phyloP scores from a whole-genome alignment of 78 protist species.

The Dictyostelium capitatum region DNA sequence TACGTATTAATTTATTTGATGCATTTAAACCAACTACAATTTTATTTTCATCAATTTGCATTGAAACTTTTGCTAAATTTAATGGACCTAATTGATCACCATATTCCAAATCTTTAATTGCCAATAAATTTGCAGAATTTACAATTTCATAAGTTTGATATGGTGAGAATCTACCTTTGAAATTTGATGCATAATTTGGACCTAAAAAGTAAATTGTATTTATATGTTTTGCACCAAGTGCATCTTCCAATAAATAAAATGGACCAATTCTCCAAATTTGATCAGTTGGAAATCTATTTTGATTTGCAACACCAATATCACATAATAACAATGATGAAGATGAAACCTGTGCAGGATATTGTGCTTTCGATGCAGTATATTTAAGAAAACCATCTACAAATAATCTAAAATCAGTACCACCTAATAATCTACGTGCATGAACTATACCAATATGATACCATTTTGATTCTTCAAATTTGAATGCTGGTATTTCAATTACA shows the following conservation, averaged over 20 bases:
- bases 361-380: constrained; percentile 51
- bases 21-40: constrained; percentile 65
- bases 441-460: constrained; percentile 82
- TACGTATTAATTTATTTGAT: constrained; percentile 12
- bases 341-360: constrained; percentile 48
- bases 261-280: constrained; percentile 80
- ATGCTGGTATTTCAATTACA: constrained; percentile 38
- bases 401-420: constrained; percentile 73
- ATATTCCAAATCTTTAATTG: constrained; percentile 65
- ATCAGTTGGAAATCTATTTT: constrained; percentile 18
- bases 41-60: constrained; percentile 66
- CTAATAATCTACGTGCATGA: constrained; percentile 54
- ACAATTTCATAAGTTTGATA: constrained; percentile 77
- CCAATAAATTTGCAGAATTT: constrained; percentile 31
- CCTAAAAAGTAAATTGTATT: constrained; percentile 71
- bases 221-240: constrained; percentile 58
- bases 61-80: constrained; percentile 58
- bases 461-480: constrained; percentile 27
- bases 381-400: constrained; percentile 67
- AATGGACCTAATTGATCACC: constrained; percentile 74
- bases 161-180: constrained; percentile 77
- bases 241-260: constrained; percentile 64
- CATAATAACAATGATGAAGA: constrained; percentile 4
- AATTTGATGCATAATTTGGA: constrained; percentile 73
- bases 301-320: constrained; percentile 37